Evolutionary conservation across 2,329 filamentous ascomycete genomes (phyloP).

Genomic region (Ophiostoma tasmaniense): DNA sequence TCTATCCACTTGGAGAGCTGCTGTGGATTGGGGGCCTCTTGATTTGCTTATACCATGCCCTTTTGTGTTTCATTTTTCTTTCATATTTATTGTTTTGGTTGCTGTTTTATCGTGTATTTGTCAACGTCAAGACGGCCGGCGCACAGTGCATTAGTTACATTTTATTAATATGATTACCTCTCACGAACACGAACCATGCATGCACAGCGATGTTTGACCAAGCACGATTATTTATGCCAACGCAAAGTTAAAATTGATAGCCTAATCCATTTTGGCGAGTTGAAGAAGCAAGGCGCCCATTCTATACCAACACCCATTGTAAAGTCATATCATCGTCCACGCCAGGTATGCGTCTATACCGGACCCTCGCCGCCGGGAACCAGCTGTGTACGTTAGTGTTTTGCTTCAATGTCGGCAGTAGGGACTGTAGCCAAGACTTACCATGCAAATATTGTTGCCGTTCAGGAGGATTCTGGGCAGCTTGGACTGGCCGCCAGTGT

Average conservation of each 20-base stretch:
- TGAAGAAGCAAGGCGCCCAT: neutral
- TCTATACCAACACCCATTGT: neutral
- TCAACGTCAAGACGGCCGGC: neutral
- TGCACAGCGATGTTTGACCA: neutral
- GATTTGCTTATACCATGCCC: neutral
- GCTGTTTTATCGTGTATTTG: neutral
- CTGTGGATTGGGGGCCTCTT: neutral
- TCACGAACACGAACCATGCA: neutral
- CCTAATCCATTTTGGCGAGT: neutral
- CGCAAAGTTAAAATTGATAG: neutral
- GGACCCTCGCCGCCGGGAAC: slow-evolving; percentile 72
- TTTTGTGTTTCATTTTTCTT: neutral
- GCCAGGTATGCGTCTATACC: slow-evolving; percentile 21
- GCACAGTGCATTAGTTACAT: neutral
- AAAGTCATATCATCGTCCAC: neutral
- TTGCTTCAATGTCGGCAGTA: neutral
- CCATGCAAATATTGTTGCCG: slow-evolving; percentile 99
- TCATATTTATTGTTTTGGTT: neutral
- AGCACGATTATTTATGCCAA: neutral
- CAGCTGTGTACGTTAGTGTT: slow-evolving; percentile 40
- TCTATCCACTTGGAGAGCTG: neutral
- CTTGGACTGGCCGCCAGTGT: slow-evolving; percentile 78
- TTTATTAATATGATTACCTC: neutral
- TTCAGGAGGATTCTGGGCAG: slow-evolving; percentile 92
- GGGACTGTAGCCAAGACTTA: slow-evolving; percentile 35